Conservation (phyloP, 306 rosid species). For the Luffa aegyptiaca region DNA sequence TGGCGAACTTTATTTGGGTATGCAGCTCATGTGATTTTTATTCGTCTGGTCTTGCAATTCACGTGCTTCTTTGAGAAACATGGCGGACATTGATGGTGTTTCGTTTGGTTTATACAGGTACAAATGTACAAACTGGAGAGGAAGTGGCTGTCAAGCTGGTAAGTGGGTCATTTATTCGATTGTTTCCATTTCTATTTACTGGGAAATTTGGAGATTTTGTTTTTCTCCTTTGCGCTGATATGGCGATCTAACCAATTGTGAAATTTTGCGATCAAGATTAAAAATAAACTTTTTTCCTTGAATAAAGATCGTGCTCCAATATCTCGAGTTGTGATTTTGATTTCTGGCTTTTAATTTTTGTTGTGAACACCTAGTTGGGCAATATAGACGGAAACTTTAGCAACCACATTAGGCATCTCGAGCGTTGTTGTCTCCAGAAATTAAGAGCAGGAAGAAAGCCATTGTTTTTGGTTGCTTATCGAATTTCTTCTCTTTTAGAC, state of each 20-base stretch:
- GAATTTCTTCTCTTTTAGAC: not conserved
- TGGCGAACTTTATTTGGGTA: slow-evolving; percentile 95
- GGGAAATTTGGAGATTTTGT: slow-evolving; percentile 1
- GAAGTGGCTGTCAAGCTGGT: slow-evolving; percentile 99
- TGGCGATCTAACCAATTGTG: not conserved
- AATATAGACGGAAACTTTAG: not conserved
- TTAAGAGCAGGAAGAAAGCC: not conserved
- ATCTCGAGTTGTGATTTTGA: not conserved
- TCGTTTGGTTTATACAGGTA: slow-evolving; percentile 29
- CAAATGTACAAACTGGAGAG: slow-evolving; percentile 90
- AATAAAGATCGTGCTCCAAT: not conserved
- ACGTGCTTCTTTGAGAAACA: not conserved
- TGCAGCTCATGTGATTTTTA: slow-evolving; percentile 6
- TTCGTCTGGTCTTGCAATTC: not conserved
- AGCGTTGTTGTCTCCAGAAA: not conserved
- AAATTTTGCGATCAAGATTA: not conserved
- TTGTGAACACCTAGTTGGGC: not conserved
- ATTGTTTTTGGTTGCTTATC: not conserved
- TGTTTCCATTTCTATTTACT: not conserved
- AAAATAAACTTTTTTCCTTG: not conserved
- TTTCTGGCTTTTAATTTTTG: not conserved
- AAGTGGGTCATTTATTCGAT: slow-evolving; percentile 19
- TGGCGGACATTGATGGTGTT: not conserved
- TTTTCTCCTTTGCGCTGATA: not conserved
- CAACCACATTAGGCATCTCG: not conserved